Evolutionary conservation across 164 flowering plant genomes (phyloP), one percentile per base, ranked within the genome.

Genomic region (Nymphaea colorata): DNA sequence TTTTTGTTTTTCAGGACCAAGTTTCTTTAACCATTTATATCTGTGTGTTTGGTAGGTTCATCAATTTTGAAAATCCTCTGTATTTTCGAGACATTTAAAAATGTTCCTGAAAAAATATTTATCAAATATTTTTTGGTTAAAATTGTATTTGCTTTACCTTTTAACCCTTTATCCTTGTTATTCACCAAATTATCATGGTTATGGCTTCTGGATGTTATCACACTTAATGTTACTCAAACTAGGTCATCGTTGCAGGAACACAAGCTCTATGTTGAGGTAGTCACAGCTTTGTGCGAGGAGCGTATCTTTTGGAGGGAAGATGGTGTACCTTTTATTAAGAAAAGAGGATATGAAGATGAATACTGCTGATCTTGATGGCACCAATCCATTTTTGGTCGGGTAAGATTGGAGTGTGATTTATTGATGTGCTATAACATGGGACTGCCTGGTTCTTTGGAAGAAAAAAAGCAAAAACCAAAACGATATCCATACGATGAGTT

Each of bases 271-370:
- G 91, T 84, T 6, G 88, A 93, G 65, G 96, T 82, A 51, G 74
- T 73, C 15, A 67, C 79, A 47, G 95, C 96, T 42, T 70, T 89
- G 67, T 93, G 96, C 51, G 93, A 90, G 73, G 98, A 85, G 16
- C 82, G 88, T 43, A 78, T 90, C 59, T 69, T 81, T 62, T 93
- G 91, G 96, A 84, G 97, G 71, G 82, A 84, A 63, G 97, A 93
- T 67, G 92, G 96, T 53, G 96, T 90, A 41, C 98, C 94, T 73
- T 73, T 87, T 68, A 92, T 92, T 41, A 88, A 63, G 65, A 83
- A 82, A 79, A 81, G 76, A 76, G 90, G 77, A 72, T 71, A 87
- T 51, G 89, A 90, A 2, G 66, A 82, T 8, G 65, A 75, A 2
- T 84, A 72, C 75, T 70, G 70, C 66, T 81, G 70, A 67, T 66